phyloP scores from a whole-genome alignment of 2,329 filamentous ascomycete genomes.

The Fusarium newnesense region DNA sequence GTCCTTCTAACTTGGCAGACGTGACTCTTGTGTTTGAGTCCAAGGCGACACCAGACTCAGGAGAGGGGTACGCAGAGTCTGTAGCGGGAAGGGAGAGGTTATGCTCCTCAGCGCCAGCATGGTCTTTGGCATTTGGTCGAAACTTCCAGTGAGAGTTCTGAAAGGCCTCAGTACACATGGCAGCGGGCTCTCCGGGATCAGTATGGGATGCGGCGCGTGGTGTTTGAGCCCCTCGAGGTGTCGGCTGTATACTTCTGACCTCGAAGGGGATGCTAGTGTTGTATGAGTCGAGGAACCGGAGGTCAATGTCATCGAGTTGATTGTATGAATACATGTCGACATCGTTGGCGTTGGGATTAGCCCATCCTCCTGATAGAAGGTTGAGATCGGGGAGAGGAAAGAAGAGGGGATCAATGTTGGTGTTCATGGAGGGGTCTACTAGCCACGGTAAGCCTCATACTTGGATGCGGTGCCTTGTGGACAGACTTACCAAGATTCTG shows the following conservation, averaged over 20 bases:
- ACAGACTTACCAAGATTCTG: slow-evolving; percentile 17
- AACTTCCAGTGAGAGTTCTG: slow-evolving; percentile 46
- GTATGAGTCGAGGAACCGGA: slow-evolving; percentile 48
- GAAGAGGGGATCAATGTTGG: slow-evolving; percentile 9
- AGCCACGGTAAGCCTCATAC: background rate
- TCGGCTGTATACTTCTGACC: slow-evolving; percentile 18
- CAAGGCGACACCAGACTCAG: slow-evolving; percentile 38
- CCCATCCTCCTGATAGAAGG: slow-evolving; percentile 32
- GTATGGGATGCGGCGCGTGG: slow-evolving; percentile 5
- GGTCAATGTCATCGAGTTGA: slow-evolving; percentile 47
- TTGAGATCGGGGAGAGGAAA: slow-evolving; percentile 36
- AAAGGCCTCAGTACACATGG: slow-evolving; percentile 40
- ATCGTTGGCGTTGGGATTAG: background rate
- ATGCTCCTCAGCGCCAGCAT: slow-evolving; percentile 46
- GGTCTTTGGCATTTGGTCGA: slow-evolving; percentile 45
- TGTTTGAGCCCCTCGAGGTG: slow-evolving; percentile 17
- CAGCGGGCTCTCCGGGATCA: slow-evolving; percentile 28
- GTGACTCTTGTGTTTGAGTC: slow-evolving; percentile 32
- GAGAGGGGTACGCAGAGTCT: slow-evolving; percentile 31
- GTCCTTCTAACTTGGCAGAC: slow-evolving; percentile 26
- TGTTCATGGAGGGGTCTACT: slow-evolving; percentile 18
- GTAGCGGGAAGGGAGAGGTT: slow-evolving; percentile 45
- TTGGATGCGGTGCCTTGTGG: fast-evolving
- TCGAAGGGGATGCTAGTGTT: slow-evolving; percentile 47
- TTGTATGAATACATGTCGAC: slow-evolving; percentile 26